Evolutionary conservation across 805 yeast species (phyloP), one percentile per base, ranked within the genome.

Genomic region (Starmerella ratchasimensis): DNA sequence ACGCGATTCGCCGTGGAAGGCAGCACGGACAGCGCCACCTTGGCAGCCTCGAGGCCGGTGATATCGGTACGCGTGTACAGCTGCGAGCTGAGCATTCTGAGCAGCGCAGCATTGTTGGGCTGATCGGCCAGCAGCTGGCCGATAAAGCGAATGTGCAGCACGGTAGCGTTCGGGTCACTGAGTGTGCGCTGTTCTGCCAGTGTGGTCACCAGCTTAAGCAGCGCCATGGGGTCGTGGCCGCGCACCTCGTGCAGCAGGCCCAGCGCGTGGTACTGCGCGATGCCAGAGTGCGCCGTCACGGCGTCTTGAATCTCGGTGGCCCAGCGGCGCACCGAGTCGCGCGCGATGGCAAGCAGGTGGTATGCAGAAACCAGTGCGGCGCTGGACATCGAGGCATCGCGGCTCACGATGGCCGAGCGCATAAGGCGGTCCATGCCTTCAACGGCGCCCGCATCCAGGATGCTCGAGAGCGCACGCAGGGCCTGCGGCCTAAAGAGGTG

Each of bases 301-400:
- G 94, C 77, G 58, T 90, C 97, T 60, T 80, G 86, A 13, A 93
- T 76, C 65, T 90, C 98, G 57, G 84, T 84, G 16, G 88, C 72
- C 76, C 94, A 88, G 56, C 97, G 74, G 53, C 82, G 80, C 27
- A 90, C 93, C 24, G 90, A 86, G 44, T 82, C 94, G 57, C 78
- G 80, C 24, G 95, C 83, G 40, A 81, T 76, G 3, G 94, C 93
- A 48, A 86, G 65, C 51, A 90, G 63, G 59, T 90, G 93, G 62
- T 88, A 90, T 7, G 94, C 78, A 18, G 93, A 76, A 35, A 82
- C 80, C 49, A 90, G 68, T 1, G 97, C 95, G n/a, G 98, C 96
- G 4, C 94, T 79, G 3, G 94, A 74, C 32, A 84, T 76, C 31
- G 77, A 68, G 28, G 94, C 94, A 55, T 86, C 80, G 52, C 69